Base-by-base conservation (phyloP, 768 basidiomycete species). In the Cytidiella melzeri region DNA sequence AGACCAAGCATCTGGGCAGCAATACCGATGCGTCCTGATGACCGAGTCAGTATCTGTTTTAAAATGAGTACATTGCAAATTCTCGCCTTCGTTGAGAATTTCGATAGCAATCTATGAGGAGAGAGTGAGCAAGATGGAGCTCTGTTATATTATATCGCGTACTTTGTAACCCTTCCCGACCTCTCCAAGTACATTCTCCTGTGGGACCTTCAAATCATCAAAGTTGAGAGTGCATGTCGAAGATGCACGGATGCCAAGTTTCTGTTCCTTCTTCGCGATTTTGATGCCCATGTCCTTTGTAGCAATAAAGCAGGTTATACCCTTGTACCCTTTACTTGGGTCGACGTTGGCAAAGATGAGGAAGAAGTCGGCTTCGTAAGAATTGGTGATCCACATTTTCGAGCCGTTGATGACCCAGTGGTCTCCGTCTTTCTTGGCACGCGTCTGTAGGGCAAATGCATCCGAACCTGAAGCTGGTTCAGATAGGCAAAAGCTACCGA, bases 361-460 rank as follows among this genome's bases (percentile, higher is more conserved):
- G 73, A 88, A 89, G 36, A 94, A 76, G 41, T 92, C 89, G 1
- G 92, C 92, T 67, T 94, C 92, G 51, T 81, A 77, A 0, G 92
- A 94, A 68, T 97, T 97, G 21, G 93, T 95, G 52, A 97, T 96
- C 93, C 93, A 96, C 93, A 95, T 94, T 74, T 99, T 99, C 48
- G 91, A 90, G n/a, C 96, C 96, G 57, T 92, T 94, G 46, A 99
- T 64, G 25, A 92, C 71, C 79, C 86, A 98, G 64, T 84, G 65
- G 57, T 87, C 81, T 15, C 91, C 92, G 41, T 91, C 84, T 66
- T 87, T 89, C 64, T 76, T 84, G 13, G 96, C 95, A 10, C 88
- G 87, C 1, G 96, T 93, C 64, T 95, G 91, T 27, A 99, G 73
- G 0, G 95, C 93, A 64, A 99, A 99, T 0, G 96, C 96, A 62